Conservation (phyloP, 106 monocot species). For the Allium cepa region DNA sequence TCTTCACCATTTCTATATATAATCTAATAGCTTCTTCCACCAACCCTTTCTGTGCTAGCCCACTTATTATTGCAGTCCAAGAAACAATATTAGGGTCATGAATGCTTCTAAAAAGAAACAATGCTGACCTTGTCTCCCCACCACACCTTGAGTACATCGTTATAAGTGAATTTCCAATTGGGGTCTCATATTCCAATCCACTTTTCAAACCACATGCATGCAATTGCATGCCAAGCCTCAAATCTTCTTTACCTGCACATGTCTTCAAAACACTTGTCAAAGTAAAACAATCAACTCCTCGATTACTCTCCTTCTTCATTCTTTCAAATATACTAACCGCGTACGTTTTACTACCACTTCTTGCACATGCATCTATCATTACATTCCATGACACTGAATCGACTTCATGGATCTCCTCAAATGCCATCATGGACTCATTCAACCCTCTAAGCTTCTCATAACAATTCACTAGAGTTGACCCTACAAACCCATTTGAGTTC, state of each 20-base stretch:
- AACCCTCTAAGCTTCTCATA: slow-evolving; percentile 30
- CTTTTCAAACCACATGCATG: slow-evolving; percentile 44
- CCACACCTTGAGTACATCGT: slow-evolving; percentile 73
- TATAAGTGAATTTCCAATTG: slow-evolving; percentile 55
- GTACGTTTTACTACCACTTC: slow-evolving; percentile 19
- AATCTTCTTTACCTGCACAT: slow-evolving; percentile 24
- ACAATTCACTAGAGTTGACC: slow-evolving; percentile 41
- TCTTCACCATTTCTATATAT: slow-evolving; percentile 41
- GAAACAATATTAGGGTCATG: slow-evolving; percentile 44
- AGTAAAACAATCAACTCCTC: slow-evolving; percentile 39
- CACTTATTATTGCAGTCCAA: slow-evolving; percentile 65
- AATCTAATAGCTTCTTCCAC: slow-evolving; percentile 23
- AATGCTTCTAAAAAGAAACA: slow-evolving; percentile 31
- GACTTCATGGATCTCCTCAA: slow-evolving; percentile 41
- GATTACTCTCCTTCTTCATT: slow-evolving; percentile 25
- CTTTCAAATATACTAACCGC: slow-evolving; percentile 29
- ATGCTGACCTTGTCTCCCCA: slow-evolving; percentile 16
- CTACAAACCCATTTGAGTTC: slow-evolving; percentile 39
- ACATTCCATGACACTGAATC: slow-evolving; percentile 62
- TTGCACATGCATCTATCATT: slow-evolving; percentile 64
- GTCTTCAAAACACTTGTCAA: slow-evolving; percentile 75
- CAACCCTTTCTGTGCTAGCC: slow-evolving; percentile 28
- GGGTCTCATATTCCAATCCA: slow-evolving; percentile 27
- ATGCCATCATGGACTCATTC: slow-evolving; percentile 35
- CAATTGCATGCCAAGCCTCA: slow-evolving; percentile 47